Base-by-base conservation (phyloP, 2,329 filamentous ascomycete genomes). In the Fusarium odoratissimum region DNA sequence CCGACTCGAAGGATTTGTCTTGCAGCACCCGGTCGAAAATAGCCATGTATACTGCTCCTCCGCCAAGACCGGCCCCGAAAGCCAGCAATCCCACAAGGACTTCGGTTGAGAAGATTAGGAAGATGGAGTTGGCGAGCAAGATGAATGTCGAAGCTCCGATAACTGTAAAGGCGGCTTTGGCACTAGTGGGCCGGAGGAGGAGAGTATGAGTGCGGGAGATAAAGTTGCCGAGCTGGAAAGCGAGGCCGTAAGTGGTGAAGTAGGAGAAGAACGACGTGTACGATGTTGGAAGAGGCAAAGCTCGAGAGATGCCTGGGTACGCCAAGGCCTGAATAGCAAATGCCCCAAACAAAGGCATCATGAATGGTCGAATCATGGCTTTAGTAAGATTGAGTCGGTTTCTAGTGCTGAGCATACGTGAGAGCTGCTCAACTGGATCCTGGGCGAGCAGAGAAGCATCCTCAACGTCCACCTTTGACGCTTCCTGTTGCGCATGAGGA, bases 381-480 rank as follows among this genome's bases (percentile, higher is more conserved):
- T 66, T 58, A 2, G 49, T 42, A 10, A 75, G 67, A 6, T 54
- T 40, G 23, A 69, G 17, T 28, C 71, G 70, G 57, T 74, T 74
- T 54, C 70, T 65, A 3, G 70, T 41, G 55, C 71, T 73, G 40
- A 75, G 17, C 11, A 56, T 23, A 3, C 67, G 71, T 1, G 65
- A 64, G 8, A 72, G 63, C 19, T 77, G 70, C 12, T 64, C 57
- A 17, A 73, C 48, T 1, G 84, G 82, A 1, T 82, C 83, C 0
- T 83, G 83, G 0, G 82, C 77, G 1, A 87, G 78, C 42, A 83
- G 83, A 23, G 56, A 55, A 10, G 40, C 60, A 23, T 77, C 70
- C 38, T 75, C 70, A 0, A 73, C 30, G 16, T 77, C 70, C 5
- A 59, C 58, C 23, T 76, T 75, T 19, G 40, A 35, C 10, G 17